These are phyloP conservation scores for Rhynchospora breviuscula DNA, from an alignment of 176 grass and related monocot species.

Conservation along the genomic window DNA sequence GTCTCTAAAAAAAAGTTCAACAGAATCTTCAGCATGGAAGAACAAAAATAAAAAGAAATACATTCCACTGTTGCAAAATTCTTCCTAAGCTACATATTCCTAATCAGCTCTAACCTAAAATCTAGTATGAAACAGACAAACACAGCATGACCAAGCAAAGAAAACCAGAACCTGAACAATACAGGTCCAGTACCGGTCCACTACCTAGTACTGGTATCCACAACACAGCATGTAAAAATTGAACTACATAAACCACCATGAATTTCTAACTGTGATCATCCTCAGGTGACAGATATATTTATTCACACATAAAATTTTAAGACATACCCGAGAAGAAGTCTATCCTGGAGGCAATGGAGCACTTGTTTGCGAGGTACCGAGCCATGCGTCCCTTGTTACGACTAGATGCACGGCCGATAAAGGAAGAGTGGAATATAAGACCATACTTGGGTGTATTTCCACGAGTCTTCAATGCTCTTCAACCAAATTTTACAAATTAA, in stretches of 20 bases:
- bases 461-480: conserved; percentile 74
- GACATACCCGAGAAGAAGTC: conserved; percentile 80
- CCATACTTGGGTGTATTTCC: conserved; percentile 98
- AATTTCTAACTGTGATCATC: background rate
- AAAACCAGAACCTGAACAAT: background rate
- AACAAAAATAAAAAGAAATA: background rate
- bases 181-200: background rate
- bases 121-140: background rate
- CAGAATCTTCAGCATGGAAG: background rate
- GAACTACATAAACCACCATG: background rate
- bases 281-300: background rate
- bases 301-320: background rate
- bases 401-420: conserved; percentile 85
- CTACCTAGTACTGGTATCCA: background rate
- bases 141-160: background rate
- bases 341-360: conserved; percentile 92
- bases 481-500: background rate
- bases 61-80: background rate
- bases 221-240: background rate
- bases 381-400: conserved; percentile 95
- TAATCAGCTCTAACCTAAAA: background rate
- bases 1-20: conserved; percentile 37
- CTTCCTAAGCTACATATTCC: background rate
- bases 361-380: conserved; percentile 93
- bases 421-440: conserved; percentile 95